These are phyloP conservation scores for Stropharia rugosoannulata DNA, from an alignment of 768 basidiomycete species.

Conservation along the genomic window DNA sequence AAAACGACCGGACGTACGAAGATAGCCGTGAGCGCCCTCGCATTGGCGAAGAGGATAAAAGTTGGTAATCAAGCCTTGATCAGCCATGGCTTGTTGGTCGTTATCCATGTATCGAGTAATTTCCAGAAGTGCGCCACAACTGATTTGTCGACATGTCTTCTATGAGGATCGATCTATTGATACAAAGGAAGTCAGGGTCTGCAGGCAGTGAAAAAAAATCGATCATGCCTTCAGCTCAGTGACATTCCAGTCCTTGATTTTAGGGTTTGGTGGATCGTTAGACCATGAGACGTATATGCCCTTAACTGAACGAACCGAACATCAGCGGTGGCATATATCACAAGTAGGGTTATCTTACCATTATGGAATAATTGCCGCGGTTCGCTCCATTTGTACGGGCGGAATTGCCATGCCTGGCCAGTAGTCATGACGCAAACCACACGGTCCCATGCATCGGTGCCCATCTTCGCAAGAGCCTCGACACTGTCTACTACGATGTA, in stretches of 20 bases:
- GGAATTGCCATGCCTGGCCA: conserved; percentile 98
- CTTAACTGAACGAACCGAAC: conserved; percentile 59
- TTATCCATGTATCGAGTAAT: conserved; percentile 82
- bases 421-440: conserved; percentile 99
- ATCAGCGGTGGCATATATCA: background rate
- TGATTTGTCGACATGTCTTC: conserved; percentile 92
- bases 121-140: conserved; percentile 97
- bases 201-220: background rate
- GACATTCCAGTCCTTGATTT: conserved; percentile 97
- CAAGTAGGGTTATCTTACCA: conserved; percentile 45
- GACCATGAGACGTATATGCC: conserved; percentile 95
- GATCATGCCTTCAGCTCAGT: conserved; percentile 80
- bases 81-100: conserved; percentile 76
- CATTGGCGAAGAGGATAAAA: background rate
- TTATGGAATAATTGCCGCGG: conserved; percentile 92
- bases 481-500: conserved; percentile 92
- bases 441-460: conserved; percentile 92
- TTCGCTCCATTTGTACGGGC: conserved; percentile 95
- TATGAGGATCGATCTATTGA: conserved; percentile 79
- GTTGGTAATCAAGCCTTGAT: conserved; percentile 29
- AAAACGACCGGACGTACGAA: too few relatives aligned
- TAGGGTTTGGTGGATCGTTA: conserved; percentile 85
- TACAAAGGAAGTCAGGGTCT: background rate
- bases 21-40: too few relatives aligned
- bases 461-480: conserved; percentile 91